Evolutionary conservation across 75 land plant genomes (phyloP), one percentile per base, ranked within the genome.

Genomic region (Picea glauca): DNA sequence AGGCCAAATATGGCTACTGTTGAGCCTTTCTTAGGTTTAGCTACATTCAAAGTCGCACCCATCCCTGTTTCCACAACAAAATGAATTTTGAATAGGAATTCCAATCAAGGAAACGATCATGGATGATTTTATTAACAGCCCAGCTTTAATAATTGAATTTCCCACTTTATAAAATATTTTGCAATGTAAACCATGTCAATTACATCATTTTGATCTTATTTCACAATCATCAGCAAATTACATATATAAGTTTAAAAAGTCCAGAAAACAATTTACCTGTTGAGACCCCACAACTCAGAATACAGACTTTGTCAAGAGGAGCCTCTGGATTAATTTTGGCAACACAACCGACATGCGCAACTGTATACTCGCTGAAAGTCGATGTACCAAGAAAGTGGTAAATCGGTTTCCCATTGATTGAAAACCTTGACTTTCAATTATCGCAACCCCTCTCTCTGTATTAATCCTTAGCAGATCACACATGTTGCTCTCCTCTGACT

Each of bases 1-100:
- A 94, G 64, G 14, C 97, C 97, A 84, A 94, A 94, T 11, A 94
- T 76, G 30, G 95, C 97, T 13, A 94, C 94, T 17, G 84, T 83
- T 5, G 91, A 88, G 13, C 93, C 94, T 76, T 87, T 85, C 54
- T 81, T 83, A 18, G 89, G 91, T 78, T 92, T 92, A 58, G 94
- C 91, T 43, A 83, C 86, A 78, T 94, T 94, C 82, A 89, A 54
- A 15, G 85, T 80, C n/a, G 92, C 91, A 30, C 94, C 98, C 58
- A 90, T 76, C 33, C 97, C 97, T 94, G 77, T 33, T 40, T 58
- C 15, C 13, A 11, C 56, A 21, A 62, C 18, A 18, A 62, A 62
- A 2, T 2, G 5, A 62, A 3, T 7, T 18, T 23, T 59, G 21
- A 62, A 62, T 62, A 2, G 4, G 21, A 21, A 62, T 6, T 4